Evolutionary conservation across 805 yeast genomes (phyloP).

Genomic region (Schwanniomyces vanrijiae): DNA sequence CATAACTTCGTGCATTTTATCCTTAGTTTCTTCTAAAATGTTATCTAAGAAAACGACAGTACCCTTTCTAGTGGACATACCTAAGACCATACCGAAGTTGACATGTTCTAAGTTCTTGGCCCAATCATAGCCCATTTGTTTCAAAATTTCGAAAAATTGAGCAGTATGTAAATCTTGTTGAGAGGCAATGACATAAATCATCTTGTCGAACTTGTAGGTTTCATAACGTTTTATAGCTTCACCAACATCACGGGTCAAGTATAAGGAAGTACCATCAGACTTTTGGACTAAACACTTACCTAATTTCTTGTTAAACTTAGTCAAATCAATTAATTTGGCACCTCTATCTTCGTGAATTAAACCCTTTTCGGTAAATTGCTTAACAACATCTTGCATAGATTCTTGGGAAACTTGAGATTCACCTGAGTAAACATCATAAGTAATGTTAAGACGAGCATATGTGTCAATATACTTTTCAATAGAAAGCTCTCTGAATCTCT

Average conservation of each 20-base stretch:
- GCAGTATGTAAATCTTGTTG: slow-evolving; percentile 95
- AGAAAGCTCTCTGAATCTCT: slow-evolving; percentile 84
- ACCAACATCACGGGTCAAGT: slow-evolving; percentile 94
- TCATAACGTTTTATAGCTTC: slow-evolving; percentile 91
- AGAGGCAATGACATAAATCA: slow-evolving; percentile 92
- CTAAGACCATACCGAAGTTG: slow-evolving; percentile 96
- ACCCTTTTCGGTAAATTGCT: slow-evolving; percentile 62
- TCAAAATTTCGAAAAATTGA: slow-evolving; percentile 91
- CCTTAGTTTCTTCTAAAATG: slow-evolving; percentile 89
- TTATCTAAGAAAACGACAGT: slow-evolving; percentile 97
- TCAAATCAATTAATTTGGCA: slow-evolving; percentile 83
- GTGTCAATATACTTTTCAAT: slow-evolving; percentile 84
- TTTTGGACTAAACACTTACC: slow-evolving; percentile 93
- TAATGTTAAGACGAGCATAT: slow-evolving; percentile 87
- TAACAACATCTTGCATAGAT: slow-evolving; percentile 64
- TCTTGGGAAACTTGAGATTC: slow-evolving; percentile 89
- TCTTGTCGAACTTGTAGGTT: slow-evolving; percentile 83
- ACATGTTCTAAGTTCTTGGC: slow-evolving; percentile 77
- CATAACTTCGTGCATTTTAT: slow-evolving; percentile 96
- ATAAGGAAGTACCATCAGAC: slow-evolving; percentile 92
- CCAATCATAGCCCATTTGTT: slow-evolving; percentile 89
- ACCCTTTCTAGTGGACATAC: slow-evolving; percentile 98
- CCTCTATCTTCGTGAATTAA: slow-evolving; percentile 86
- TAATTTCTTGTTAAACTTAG: slow-evolving; percentile 81
- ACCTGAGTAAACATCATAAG: slow-evolving; percentile 88